Percentiles rank a stretch among this genome's conserved stretches.
phyloP scores from a whole-genome alignment of 1,139 yeast species.

The Eremothecium sinecaudum region DNA sequence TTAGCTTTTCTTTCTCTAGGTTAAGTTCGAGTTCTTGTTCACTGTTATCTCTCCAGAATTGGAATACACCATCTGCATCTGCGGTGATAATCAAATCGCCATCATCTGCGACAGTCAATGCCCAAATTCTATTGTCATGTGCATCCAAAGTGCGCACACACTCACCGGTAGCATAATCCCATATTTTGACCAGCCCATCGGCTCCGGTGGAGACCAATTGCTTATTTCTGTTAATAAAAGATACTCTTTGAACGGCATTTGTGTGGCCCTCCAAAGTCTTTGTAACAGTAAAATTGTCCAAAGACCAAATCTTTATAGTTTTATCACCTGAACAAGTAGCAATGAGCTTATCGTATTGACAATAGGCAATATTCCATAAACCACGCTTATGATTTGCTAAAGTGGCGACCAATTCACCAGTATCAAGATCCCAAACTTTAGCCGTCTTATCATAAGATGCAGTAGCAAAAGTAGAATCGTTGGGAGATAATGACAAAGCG shows the following conservation, averaged over 20 bases:
- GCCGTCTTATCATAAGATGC: slow-evolving; percentile 94
- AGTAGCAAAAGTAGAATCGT: slow-evolving; percentile 79
- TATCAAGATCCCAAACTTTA: slow-evolving; percentile 74
- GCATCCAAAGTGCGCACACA: slow-evolving; percentile 75
- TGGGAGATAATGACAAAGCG: slow-evolving; percentile 78
- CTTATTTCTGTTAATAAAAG: slow-evolving; percentile 55
- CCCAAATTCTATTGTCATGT: slow-evolving; percentile 94
- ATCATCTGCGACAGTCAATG: slow-evolving; percentile 55
- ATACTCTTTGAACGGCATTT: slow-evolving; percentile 78
- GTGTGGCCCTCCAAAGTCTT: slow-evolving; percentile 92
- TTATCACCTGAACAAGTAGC: slow-evolving; percentile 88
- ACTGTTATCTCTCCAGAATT: slow-evolving; percentile 82
- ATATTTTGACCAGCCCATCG: slow-evolving; percentile 83
- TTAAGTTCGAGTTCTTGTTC: slow-evolving; percentile 51
- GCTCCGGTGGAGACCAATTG: slow-evolving; percentile 84
- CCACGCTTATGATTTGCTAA: slow-evolving; percentile 89
- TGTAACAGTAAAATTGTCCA: slow-evolving; percentile 62
- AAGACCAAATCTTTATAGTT: slow-evolving; percentile 80
- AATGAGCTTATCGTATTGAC: slow-evolving; percentile 63
- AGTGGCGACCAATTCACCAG: slow-evolving; percentile 79
- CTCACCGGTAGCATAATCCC: slow-evolving; percentile 78
- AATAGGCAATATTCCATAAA: slow-evolving; percentile 82
- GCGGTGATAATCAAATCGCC: slow-evolving; percentile 72
- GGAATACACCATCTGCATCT: slow-evolving; percentile 90
- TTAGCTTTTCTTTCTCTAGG: slow-evolving; percentile 41